Evolutionary conservation across 441 rosid species (phyloP).

Genomic region (Cnidoscolus chayamansa): DNA sequence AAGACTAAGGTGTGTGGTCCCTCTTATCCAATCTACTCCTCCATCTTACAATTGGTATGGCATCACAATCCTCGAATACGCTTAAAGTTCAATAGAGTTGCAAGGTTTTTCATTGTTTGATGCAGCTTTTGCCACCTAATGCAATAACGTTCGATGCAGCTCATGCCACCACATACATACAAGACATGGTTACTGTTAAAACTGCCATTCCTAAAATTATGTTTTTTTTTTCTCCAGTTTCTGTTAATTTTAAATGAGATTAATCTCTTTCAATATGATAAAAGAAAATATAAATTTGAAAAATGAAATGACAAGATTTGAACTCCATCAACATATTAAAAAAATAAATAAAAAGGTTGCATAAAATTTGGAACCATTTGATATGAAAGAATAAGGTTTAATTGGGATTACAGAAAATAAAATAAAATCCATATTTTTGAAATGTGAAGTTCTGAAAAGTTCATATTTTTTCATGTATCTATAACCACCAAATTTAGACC

Average conservation of each 20-base stretch:
- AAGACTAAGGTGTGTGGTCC: neutral
- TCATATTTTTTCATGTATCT: slow-evolving; percentile 4
- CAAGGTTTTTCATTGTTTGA: neutral
- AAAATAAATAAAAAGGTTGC: too few relatives aligned
- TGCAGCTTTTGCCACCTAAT: slow-evolving; percentile 3
- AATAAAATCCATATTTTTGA: neutral
- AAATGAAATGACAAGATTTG: too few relatives aligned
- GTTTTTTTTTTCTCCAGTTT: too few relatives aligned
- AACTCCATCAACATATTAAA: too few relatives aligned
- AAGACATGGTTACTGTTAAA: too few relatives aligned
- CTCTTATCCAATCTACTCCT: neutral
- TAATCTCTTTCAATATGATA: too few relatives aligned
- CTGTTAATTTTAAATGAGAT: too few relatives aligned
- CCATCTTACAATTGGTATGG: neutral
- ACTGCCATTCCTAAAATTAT: too few relatives aligned
- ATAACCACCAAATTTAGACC: slow-evolving; percentile 38
- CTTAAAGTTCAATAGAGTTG: neutral
- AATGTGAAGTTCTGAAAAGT: neutral
- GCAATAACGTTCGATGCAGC: neutral
- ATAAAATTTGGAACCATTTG: too few relatives aligned
- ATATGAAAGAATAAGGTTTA: neutral
- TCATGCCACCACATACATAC: slow-evolving; percentile 1
- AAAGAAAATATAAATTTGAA: too few relatives aligned
- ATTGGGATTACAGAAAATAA: neutral
- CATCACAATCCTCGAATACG: neutral